Percentiles rank a stretch among this genome's conserved stretches.
phyloP scores from a whole-genome alignment of 1,284 basidiomycete species.

The Leccinum cinnamomeum region DNA sequence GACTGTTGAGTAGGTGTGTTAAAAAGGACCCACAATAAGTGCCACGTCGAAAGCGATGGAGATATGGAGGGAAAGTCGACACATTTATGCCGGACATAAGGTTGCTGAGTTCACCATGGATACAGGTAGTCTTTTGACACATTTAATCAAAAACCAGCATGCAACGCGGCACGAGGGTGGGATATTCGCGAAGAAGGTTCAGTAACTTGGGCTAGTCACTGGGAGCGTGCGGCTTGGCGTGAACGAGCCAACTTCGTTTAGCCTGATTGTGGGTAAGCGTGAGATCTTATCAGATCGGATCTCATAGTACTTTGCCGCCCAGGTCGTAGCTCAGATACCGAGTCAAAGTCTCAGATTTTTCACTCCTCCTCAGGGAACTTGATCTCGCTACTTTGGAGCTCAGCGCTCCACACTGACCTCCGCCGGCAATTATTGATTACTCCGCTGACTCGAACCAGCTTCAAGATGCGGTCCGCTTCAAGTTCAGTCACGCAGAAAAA shows the following conservation, averaged over 20 bases:
- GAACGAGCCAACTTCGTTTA: not conserved
- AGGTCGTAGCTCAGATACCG: not conserved
- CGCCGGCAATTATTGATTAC: not conserved
- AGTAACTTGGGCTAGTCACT: not conserved
- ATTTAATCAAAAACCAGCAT: not conserved
- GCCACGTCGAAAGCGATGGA: constrained; percentile 5
- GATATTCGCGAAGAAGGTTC: constrained; percentile 8
- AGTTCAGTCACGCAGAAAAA: not conserved
- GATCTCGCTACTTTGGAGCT: not conserved
- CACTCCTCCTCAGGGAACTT: not conserved
- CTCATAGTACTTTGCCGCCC: not conserved
- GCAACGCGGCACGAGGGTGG: not conserved
- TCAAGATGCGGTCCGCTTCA: not conserved
- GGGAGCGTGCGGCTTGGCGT: not conserved
- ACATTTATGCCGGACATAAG: constrained; percentile 12
- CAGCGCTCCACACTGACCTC: constrained; percentile 2
- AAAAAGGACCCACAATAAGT: constrained; percentile 2
- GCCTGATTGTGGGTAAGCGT: not conserved
- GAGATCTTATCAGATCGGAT: not conserved
- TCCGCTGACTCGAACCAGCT: not conserved
- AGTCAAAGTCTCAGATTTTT: not conserved
- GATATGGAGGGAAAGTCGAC: constrained; percentile 13
- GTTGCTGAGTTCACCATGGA: constrained; percentile 24
- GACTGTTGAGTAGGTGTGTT: not conserved
- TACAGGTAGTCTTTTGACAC: constrained; percentile 14